Evolutionary conservation across 2,329 filamentous ascomycete genomes (phyloP), one percentile per base, ranked within the genome.

Genomic region (Aureobasidium leucospermi): DNA sequence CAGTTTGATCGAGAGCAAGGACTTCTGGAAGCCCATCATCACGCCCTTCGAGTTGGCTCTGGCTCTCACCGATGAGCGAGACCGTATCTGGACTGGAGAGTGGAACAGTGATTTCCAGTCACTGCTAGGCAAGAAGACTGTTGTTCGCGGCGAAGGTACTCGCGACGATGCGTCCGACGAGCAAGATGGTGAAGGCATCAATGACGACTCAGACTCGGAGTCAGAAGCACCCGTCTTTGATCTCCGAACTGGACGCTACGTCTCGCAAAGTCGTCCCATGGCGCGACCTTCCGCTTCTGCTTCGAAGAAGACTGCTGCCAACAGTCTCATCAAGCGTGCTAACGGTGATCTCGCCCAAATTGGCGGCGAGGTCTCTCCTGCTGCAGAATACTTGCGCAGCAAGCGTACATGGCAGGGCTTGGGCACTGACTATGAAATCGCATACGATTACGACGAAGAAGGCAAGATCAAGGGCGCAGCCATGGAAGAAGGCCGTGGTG

Each of bases 1-100:
- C 71, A 90, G 89, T 61, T 76, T 97, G 53, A 84, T 99, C 4
- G 93, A 96, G 67, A 90, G 91, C 64, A 88, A 89, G 60, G 89
- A 88, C 6, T 96, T 96, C 69, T 97, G 87, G 81, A 84, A 85
- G 66, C 91, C 92, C 0, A 86, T 97, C 9, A 85, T 97, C 42
- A 99, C 94, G n/a, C 93, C 93, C 0, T 97, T 95, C 71, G 94
- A 99, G 78, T 77, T 97, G 59, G 85, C 85, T 57, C 76, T 96
- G 48, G 89, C 90, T 4, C 74, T 99, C 62, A 80, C 84, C 74
- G 80, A 81, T 13, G 92, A 96, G 68, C 81, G 85, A 34, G 84
- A 87, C 68, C 82, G 93, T 60, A 78, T 92, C 0, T 96, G 93
- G 91, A 90, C 88, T 0, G 87, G 88, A 0, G 85, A 88, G 66